phyloP scores from a whole-genome alignment of 108 stramenopile species.

The Cyclotella atomus region DNA sequence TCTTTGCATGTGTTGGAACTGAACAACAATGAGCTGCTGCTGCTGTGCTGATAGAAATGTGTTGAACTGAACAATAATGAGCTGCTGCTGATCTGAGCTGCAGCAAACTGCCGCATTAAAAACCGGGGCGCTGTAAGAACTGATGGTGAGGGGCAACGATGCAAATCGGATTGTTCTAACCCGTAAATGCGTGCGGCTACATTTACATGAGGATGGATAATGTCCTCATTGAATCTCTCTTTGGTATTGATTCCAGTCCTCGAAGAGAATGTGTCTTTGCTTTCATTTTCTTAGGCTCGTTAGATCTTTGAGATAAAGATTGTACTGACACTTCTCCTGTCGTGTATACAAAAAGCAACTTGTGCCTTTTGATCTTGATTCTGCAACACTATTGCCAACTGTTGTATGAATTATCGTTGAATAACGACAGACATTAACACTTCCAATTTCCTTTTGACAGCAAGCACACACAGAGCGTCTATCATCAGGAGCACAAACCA shows the following conservation, averaged over 20 bases:
- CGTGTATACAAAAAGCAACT: too few species aligned
- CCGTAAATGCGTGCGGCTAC: constrained; percentile 57
- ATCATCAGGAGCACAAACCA: constrained; percentile 34
- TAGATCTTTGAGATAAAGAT: too few species aligned
- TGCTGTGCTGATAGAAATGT: too few species aligned
- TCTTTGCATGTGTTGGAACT: too few species aligned
- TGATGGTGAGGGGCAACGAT: constrained; percentile 32
- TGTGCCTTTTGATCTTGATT: neutral
- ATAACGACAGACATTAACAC: neutral
- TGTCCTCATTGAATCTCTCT: neutral
- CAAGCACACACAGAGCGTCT: constrained; percentile 31
- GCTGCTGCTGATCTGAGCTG: too few species aligned
- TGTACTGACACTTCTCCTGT: constrained; percentile 1
- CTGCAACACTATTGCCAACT: neutral
- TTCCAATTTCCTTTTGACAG: constrained; percentile 1
- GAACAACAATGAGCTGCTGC: too few species aligned
- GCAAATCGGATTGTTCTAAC: constrained; percentile 17
- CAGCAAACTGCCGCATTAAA: constrained; percentile 38
- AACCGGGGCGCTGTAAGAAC: constrained; percentile 47
- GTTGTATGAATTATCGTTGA: constrained; percentile 1
- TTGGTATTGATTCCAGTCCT: neutral
- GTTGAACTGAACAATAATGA: too few species aligned
- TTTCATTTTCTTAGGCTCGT: too few species aligned
- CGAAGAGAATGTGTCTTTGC: too few species aligned
- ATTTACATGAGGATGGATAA: neutral